Evolutionary conservation across 495 filamentous ascomycete genomes (phyloP), one percentile per base, ranked within the genome.

Genomic region (Trichoderma virens): DNA sequence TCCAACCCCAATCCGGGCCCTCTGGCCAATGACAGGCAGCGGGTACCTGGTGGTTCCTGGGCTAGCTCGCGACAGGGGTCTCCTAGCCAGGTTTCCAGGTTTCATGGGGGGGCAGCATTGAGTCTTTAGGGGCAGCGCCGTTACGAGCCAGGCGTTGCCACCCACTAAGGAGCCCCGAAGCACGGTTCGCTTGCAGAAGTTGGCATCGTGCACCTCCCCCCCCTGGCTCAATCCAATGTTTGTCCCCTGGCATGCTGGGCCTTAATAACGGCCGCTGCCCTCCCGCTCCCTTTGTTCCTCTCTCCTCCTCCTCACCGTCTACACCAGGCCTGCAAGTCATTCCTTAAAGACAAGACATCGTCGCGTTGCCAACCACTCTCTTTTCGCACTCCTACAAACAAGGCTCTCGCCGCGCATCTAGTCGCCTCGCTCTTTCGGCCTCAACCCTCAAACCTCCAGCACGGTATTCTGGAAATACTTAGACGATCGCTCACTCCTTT

Each of bases 161-260:
- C 34, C 34, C 34, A 13, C 34, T 35, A 35, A 35, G 34, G 34
- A 13, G 34, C 6, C 34, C 13, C 6, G 34, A 35, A 35, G 34
- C 34, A 35, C 34, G 34, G 34, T 13, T 3, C 86, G 86, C 51
- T 87, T 85, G 65, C n/a, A n/a, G n/a, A n/a, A n/a, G n/a, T n/a
- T n/a, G n/a, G n/a, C n/a, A 13, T 14, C 3, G 18, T 23, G 13
- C 23, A 14, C 23, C 23, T 20, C 54, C 54, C 54, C 23, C 54
- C 54, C 54, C 54, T 20, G 6, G 9, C n/a, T 23, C 54, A 5
- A 20, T 28, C 54, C 23, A 35, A 13, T 14, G 43, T n/a, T 47
- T 5, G 18, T 47, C n/a, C 43, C 43, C 43, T 47, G n/a, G 43
- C 43, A 20, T 23, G 43, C 20, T 39, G 6, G 6, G 41, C 59